Conservation (phyloP, 805 yeast species). For the Alloascoidea africana region DNA sequence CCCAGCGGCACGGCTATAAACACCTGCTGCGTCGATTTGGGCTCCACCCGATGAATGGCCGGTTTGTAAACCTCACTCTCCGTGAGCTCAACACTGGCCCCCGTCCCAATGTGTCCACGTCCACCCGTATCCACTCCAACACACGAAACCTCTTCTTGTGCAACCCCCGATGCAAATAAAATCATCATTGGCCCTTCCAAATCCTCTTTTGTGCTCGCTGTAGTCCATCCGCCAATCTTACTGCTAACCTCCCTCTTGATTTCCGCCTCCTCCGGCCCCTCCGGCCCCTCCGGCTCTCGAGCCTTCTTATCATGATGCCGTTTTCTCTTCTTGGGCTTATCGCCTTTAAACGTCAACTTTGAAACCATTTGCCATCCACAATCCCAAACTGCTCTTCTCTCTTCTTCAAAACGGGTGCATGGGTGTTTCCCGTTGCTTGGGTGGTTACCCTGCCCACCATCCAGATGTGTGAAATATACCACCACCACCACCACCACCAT, state of each 20-base stretch:
- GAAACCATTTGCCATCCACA: slow-evolving; percentile 20
- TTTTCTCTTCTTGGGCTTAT: slow-evolving; percentile 12
- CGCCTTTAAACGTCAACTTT: slow-evolving; percentile 22
- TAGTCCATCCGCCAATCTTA: slow-evolving; percentile 11
- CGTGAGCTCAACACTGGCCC: neutral
- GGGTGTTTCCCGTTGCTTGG: too few species aligned
- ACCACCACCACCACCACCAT: too few species aligned
- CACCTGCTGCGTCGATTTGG: slow-evolving; percentile 18
- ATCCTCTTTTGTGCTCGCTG: slow-evolving; percentile 15
- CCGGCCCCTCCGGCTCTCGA: slow-evolving; percentile 4
- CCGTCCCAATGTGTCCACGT: too few species aligned
- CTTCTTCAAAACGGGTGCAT: too few species aligned
- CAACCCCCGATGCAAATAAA: too few species aligned
- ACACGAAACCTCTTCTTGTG: too few species aligned
- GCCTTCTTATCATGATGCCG: slow-evolving; percentile 4
- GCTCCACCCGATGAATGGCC: slow-evolving; percentile 13
- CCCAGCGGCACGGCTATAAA: slow-evolving; percentile 13
- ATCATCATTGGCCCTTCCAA: slow-evolving; percentile 20
- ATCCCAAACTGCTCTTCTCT: too few species aligned
- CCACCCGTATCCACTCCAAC: too few species aligned
- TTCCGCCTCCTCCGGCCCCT: slow-evolving; percentile 12
- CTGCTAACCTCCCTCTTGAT: neutral
- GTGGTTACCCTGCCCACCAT: too few species aligned
- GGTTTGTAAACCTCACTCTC: too few species aligned
- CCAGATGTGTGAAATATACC: too few species aligned